Percentiles rank a stretch among this genome's conserved stretches.
Conservation (phyloP, 1,139 yeast species). For the Fermentozyma sake region DNA sequence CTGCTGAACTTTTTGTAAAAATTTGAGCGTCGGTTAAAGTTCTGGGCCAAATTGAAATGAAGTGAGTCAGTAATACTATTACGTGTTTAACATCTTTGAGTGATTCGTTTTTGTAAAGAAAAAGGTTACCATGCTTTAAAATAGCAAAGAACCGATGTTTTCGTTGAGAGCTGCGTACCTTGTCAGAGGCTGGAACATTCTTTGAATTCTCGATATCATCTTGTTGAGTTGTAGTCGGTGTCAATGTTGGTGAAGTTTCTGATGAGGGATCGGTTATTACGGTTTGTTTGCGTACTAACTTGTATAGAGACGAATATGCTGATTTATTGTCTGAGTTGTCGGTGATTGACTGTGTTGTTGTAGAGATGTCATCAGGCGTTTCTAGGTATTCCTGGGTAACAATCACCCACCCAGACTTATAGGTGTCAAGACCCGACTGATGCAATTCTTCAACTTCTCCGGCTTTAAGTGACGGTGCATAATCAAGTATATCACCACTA, state of each 20-base stretch:
- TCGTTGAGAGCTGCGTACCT: constrained; percentile 23
- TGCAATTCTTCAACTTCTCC: constrained; percentile 59
- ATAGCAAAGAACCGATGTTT: constrained; percentile 67
- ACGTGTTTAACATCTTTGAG: constrained; percentile 72
- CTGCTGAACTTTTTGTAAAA: constrained; percentile 75
- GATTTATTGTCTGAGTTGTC: constrained; percentile 44
- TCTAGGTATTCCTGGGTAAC: constrained; percentile 75
- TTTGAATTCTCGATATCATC: neutral
- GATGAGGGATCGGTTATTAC: constrained; percentile 3
- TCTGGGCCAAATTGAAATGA: constrained; percentile 87
- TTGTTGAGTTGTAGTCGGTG: neutral
- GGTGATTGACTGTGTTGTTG: constrained; percentile 31
- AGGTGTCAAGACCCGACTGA: constrained; percentile 60
- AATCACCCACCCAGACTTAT: constrained; percentile 74
- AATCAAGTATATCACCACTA: constrained; percentile 2
- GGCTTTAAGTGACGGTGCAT: constrained; percentile 36
- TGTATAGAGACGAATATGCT: constrained; percentile 58
- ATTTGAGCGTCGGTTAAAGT: constrained; percentile 65
- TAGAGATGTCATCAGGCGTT: constrained; percentile 32
- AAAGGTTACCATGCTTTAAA: constrained; percentile 78
- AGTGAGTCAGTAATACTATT: constrained; percentile 64
- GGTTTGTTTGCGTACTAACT: constrained; percentile 39
- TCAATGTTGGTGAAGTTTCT: neutral
- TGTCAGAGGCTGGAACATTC: constrained; percentile 7
- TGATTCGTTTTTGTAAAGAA: constrained; percentile 68